Percentiles rank a stretch among this genome's conserved stretches.
Conservation (phyloP, 495 filamentous ascomycete species). For the Lichenothelia convexa region DNA sequence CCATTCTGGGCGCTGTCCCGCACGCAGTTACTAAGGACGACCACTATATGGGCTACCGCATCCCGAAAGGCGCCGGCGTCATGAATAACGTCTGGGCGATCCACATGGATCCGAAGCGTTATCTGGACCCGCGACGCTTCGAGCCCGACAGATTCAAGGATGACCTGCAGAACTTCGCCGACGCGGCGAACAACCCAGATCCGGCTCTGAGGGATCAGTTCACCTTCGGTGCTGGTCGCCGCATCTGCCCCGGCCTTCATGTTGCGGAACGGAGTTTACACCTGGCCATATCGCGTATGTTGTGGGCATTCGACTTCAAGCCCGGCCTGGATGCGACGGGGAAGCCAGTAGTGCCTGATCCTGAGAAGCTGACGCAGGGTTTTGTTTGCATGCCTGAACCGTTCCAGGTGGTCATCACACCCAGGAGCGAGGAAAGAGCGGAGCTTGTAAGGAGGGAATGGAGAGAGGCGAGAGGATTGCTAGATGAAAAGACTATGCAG, state of each 20-base stretch:
- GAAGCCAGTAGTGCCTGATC: slow-evolving; percentile 22
- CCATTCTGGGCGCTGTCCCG: slow-evolving; percentile 14
- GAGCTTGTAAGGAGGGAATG: slow-evolving; percentile 20
- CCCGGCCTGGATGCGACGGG: slow-evolving; percentile 14
- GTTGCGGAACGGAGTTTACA: slow-evolving; percentile 15
- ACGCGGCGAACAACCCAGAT: slow-evolving; percentile 9
- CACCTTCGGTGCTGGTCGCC: slow-evolving; percentile 16
- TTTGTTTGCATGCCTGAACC: slow-evolving; percentile 27
- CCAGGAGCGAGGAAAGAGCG: slow-evolving; percentile 15
- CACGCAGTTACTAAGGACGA: slow-evolving; percentile 20
- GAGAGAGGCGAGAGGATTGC: slow-evolving; percentile 17
- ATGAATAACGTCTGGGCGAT: slow-evolving; percentile 13
- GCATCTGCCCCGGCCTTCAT: slow-evolving; percentile 17
- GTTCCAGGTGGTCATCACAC: slow-evolving; percentile 20
- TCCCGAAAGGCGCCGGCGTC: slow-evolving; percentile 12
- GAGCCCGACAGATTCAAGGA: slow-evolving; percentile 10
- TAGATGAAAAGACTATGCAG: slow-evolving; percentile 18
- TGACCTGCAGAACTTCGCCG: slow-evolving; percentile 3
- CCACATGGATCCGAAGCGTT: slow-evolving; percentile 10
- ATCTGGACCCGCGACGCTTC: slow-evolving; percentile 9
- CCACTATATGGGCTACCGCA: slow-evolving; percentile 15
- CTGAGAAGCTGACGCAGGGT: slow-evolving; percentile 24
- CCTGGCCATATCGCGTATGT: slow-evolving; percentile 9
- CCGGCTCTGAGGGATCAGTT: slow-evolving; percentile 13
- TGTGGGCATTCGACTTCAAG: slow-evolving; percentile 16